Percentiles rank a stretch among this genome's conserved stretches.
phyloP scores from a whole-genome alignment of 306 rosid species.

The Dryas alaskensis region DNA sequence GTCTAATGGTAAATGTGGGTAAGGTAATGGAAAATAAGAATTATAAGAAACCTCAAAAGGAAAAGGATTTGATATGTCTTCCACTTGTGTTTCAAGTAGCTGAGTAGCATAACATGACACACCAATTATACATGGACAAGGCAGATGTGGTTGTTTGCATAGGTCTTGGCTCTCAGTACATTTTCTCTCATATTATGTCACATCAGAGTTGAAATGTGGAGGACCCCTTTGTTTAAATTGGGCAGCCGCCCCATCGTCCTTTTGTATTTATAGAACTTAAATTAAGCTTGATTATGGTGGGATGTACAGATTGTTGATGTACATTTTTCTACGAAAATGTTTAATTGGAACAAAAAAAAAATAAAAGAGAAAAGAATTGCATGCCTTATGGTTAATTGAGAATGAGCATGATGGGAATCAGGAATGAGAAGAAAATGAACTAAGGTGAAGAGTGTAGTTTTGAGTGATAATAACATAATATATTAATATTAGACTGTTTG shows the following conservation, averaged over 20 bases:
- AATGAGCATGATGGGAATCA: too few species aligned
- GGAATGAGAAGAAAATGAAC: too few species aligned
- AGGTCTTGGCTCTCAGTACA: not conserved
- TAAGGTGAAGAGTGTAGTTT: too few species aligned
- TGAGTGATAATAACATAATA: too few species aligned
- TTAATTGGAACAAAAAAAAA: too few species aligned
- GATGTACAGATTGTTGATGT: not conserved
- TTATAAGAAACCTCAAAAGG: not conserved
- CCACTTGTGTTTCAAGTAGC: not conserved
- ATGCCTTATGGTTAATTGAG: too few species aligned
- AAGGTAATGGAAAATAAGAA: too few species aligned
- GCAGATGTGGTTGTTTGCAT: not conserved
- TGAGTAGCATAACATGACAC: not conserved
- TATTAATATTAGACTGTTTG: too few species aligned
- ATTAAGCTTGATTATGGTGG: not conserved
- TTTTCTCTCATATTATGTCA: not conserved
- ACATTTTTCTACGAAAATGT: not conserved
- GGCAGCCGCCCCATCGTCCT: not conserved
- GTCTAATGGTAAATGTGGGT: too few species aligned
- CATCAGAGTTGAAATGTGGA: not conserved
- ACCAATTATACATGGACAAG: not conserved
- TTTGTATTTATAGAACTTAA: not conserved
- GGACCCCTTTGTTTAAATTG: not conserved
- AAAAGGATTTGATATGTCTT: not conserved
- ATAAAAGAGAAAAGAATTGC: too few species aligned